Evolutionary conservation across 202 grass and related monocot genomes (phyloP).

Genomic region (Panicum virgatum): DNA sequence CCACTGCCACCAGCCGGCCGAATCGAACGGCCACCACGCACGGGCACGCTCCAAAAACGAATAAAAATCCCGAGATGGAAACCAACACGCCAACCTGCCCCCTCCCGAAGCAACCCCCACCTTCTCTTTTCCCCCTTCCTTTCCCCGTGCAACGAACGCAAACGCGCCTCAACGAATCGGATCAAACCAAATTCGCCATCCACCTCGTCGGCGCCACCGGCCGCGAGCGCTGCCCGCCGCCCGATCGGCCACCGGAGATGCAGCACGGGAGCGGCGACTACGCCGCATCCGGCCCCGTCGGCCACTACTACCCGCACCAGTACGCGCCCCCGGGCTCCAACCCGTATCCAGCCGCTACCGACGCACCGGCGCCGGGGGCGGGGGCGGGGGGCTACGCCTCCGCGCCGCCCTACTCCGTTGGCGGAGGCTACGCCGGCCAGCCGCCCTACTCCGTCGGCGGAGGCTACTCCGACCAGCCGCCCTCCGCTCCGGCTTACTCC

Average conservation of each 20-base stretch:
- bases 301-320: conserved; percentile 67
- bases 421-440: conserved; percentile 50
- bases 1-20: neutral
- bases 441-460: conserved; percentile 63
- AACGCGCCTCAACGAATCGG: conserved; percentile 40
- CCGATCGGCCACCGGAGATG: conserved; percentile 49
- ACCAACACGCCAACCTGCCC: conserved; percentile 30
- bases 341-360: conserved; percentile 41
- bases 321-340: conserved; percentile 48
- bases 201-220: conserved; percentile 1
- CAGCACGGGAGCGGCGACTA: conserved; percentile 67
- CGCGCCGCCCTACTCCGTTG: conserved; percentile 55
- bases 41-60: neutral
- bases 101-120: conserved; percentile 33
- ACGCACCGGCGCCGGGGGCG: conserved; percentile 36
- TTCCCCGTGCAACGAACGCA: conserved; percentile 42
- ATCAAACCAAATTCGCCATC: conserved; percentile 29
- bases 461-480: conserved; percentile 47
- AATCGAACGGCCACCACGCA: conserved; percentile 21
- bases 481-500: conserved; percentile 60
- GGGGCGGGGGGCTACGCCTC: conserved; percentile 53
- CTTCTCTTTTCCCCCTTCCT: conserved; percentile 20
- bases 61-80: neutral
- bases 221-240: neutral
- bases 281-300: conserved; percentile 40